phyloP scores from a whole-genome alignment of 352 stramenopile genomes.

The Phytophthora nicotianae region DNA sequence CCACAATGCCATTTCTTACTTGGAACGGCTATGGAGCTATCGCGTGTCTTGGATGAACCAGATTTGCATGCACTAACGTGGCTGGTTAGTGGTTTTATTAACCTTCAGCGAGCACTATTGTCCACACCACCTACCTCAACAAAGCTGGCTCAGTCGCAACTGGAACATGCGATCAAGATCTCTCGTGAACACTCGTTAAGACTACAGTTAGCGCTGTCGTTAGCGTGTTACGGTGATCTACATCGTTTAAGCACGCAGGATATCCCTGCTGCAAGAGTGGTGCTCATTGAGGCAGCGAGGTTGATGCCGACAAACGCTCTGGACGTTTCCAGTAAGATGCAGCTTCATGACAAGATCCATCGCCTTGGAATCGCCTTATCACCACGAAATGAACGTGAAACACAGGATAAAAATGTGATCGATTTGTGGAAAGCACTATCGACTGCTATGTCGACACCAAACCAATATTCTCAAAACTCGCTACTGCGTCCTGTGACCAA shows the following conservation, averaged over 20 bases:
- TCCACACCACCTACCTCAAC: constrained; percentile 6
- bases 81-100: constrained; percentile 54
- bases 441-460: constrained; percentile 11
- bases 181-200: constrained; percentile 43
- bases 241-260: constrained; percentile 26
- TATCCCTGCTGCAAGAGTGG: constrained; percentile 6
- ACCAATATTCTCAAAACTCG: constrained; percentile 1
- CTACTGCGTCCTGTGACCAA: constrained; percentile 24
- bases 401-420: constrained; percentile 30
- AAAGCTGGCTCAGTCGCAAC: constrained; percentile 35
- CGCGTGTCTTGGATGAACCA: constrained; percentile 46
- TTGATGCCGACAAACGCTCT: constrained; percentile 37
- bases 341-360: constrained; percentile 49
- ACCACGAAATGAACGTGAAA: constrained; percentile 11
- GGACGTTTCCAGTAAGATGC: constrained; percentile 47
- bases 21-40: constrained; percentile 45
- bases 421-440: constrained; percentile 30
- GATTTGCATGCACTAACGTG: constrained; percentile 51
- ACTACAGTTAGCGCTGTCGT: constrained; percentile 36
- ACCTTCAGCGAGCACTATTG: constrained; percentile 30
- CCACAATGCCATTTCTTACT: constrained; percentile 39
- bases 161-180: constrained; percentile 40
- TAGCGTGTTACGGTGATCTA: constrained; percentile 47
- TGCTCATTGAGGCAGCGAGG: constrained; percentile 41
- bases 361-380: constrained; percentile 22